phyloP scores from a whole-genome alignment of 1,284 basidiomycete species.

The Malassezia yamatoensis region DNA sequence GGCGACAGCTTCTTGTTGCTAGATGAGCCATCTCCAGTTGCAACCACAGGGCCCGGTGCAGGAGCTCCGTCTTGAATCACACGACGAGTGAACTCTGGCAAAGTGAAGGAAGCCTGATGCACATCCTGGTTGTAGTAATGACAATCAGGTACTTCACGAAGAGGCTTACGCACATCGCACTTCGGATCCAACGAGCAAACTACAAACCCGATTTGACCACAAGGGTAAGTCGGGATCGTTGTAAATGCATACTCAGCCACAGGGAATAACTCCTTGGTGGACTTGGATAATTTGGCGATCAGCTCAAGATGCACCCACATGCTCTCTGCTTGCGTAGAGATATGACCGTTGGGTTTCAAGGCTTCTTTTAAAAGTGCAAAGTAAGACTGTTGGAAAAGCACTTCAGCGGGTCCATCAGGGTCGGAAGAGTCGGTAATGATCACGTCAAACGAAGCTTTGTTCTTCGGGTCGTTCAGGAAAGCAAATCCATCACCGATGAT shows the following conservation, averaged over 20 bases:
- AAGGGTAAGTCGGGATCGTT: constrained; percentile 94
- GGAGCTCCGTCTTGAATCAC: constrained; percentile 47
- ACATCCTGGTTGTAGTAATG: constrained; percentile 78
- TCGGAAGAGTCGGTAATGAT: constrained; percentile 98
- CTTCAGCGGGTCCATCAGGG: constrained; percentile 87
- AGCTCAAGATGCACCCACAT: constrained; percentile 88
- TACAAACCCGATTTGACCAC: constrained; percentile 92
- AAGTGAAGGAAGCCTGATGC: constrained; percentile 72
- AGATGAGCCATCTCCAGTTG: constrained; percentile 50
- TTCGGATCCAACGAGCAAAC: constrained; percentile 65
- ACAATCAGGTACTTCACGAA: constrained; percentile 56
- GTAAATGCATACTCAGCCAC: constrained; percentile 85
- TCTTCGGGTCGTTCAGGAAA: constrained; percentile 79
- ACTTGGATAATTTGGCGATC: constrained; percentile 67
- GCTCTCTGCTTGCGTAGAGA: constrained; percentile 92
- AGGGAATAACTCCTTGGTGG: constrained; percentile 69
- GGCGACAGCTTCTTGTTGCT: constrained; percentile 47
- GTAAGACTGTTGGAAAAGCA: constrained; percentile 94
- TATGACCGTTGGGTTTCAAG: constrained; percentile 77
- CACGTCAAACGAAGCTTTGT: constrained; percentile 70
- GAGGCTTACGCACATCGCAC: constrained; percentile 47
- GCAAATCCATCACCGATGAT: constrained; percentile 94
- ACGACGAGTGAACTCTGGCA: constrained; percentile 77
- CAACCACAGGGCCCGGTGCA: constrained; percentile 38
- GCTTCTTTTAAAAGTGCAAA: constrained; percentile 87